Evolutionary conservation across 768 basidiomycete genomes (phyloP).

Genomic region (Asterophora lycoperdoides): DNA sequence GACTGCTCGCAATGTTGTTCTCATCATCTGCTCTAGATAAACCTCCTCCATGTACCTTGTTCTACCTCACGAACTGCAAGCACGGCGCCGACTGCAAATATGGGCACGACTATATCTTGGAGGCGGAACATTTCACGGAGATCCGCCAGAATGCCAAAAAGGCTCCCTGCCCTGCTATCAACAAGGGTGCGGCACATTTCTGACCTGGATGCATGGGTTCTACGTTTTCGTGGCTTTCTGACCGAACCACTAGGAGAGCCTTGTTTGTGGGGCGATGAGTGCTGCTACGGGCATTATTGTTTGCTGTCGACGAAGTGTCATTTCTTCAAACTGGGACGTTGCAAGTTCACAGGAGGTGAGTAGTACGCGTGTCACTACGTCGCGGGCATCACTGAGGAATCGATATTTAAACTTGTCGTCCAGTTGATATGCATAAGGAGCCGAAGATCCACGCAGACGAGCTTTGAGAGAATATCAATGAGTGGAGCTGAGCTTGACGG

Average conservation of each 20-base stretch:
- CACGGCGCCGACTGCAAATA: slow-evolving; percentile 56
- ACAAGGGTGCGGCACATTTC: slow-evolving; percentile 41
- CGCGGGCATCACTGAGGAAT: neutral
- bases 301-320: slow-evolving; percentile 39
- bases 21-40: slow-evolving; percentile 37
- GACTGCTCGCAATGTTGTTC: slow-evolving; percentile 11
- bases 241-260: slow-evolving; percentile 38
- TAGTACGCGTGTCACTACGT: slow-evolving; percentile 3
- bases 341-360: slow-evolving; percentile 60
- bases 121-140: slow-evolving; percentile 48
- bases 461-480: neutral
- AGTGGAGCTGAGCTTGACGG: neutral
- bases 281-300: slow-evolving; percentile 53
- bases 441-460: slow-evolving; percentile 18
- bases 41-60: slow-evolving; percentile 64
- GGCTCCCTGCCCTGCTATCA: slow-evolving; percentile 55
- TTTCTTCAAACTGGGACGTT: slow-evolving; percentile 50
- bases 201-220: slow-evolving; percentile 2
- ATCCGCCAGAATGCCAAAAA: slow-evolving; percentile 56
- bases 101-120: slow-evolving; percentile 56
- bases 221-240: slow-evolving; percentile 8
- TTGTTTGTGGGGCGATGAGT: slow-evolving; percentile 58
- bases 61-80: slow-evolving; percentile 60
- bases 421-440: slow-evolving; percentile 41
- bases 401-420: neutral